phyloP scores from a whole-genome alignment of 2,329 filamentous ascomycete species.

The Diaporthe velutina region DNA sequence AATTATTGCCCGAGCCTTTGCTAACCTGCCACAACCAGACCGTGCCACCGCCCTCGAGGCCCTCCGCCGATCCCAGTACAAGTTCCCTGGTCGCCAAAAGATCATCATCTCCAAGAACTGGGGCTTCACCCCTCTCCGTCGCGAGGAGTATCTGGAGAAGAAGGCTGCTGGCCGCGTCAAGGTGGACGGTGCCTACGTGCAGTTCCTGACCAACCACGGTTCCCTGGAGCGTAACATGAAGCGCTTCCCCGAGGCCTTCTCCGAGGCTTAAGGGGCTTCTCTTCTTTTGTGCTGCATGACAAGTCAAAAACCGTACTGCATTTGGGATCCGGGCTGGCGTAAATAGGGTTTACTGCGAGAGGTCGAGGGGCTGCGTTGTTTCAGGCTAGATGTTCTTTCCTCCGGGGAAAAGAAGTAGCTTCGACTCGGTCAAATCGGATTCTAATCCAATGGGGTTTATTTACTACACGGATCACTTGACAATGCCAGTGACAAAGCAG shows the following conservation, averaged over 20 bases:
- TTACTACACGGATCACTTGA: conserved; percentile 20
- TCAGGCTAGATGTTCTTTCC: conserved; percentile 33
- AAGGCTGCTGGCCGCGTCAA: conserved; percentile 94
- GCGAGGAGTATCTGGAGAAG: conserved; percentile 97
- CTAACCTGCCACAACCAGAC: conserved; percentile 65
- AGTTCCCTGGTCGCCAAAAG: conserved; percentile 99
- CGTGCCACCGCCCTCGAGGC: conserved; percentile 96
- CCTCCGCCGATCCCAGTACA: conserved; percentile 99
- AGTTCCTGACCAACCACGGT: conserved; percentile 98
- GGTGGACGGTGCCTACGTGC: conserved; percentile 98
- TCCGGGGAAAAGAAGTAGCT: conserved; percentile 35
- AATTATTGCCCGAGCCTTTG: not conserved
- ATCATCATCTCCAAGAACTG: conserved; percentile 99
- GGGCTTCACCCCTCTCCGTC: conserved; percentile 98
- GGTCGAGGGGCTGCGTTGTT: conserved; percentile 35
- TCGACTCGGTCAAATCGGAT: conserved; percentile 39
- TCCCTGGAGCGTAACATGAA: conserved; percentile 87
- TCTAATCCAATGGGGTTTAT: conserved; percentile 37
- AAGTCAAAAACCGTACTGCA: conserved; percentile 45
- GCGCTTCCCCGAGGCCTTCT: conserved; percentile 95
- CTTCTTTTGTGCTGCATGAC: conserved; percentile 46
- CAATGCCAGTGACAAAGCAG: conserved; percentile 20
- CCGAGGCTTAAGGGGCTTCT: conserved; percentile 61
- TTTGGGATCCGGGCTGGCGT: conserved; percentile 60
- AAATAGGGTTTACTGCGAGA: conserved; percentile 46